Base-by-base conservation (phyloP, 805 yeast species). In the Saccharomycopsis malanga region DNA sequence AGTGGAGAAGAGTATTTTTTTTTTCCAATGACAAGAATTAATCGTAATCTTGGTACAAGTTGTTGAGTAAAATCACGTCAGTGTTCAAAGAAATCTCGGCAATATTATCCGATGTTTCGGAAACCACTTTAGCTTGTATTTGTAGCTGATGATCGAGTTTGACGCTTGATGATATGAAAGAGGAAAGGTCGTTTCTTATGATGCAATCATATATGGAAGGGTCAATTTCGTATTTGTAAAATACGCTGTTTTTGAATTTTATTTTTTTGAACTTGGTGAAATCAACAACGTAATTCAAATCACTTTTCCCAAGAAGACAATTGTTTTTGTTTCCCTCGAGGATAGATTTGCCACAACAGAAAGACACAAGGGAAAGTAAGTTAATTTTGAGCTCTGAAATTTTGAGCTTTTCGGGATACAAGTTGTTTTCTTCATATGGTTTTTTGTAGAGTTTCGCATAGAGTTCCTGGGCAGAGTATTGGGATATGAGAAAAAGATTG, bases 261-360 rank as follows among this genome's bases (percentile, higher is more conserved):
- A 49, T 49, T 29, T 41, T 42, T 25, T 40, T 46, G 43, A 49
- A 49, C 29, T 49, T 34, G 22, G 34, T 17, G 6, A 49, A 41
- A 12, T 45, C 46, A 25, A 49, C 23, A 7, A 37, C 4, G n/a
- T 34, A 45, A 23, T 46, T 24, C 4, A 49, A 17, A 20, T 40
- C 36, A n/a, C 42, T 12, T 22, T 49, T 49, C 3, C 42, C 46
- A 10, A 49, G 15, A 5, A 49, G 14, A 24, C 46, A 45, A 21
- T 39, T 9, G 4, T 20, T n/a, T 6, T 24, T 12, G 14, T 5
- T 14, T 14, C 39, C 34, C 24, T 45, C 38, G 2, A 39, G 36
- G 10, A 49, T 41, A 14, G 29, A 15, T 21, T 49, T 49, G 7
- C 52, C 52, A 29, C 52, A 49, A 41, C 52, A 49, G 39, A 45